Base-by-base conservation (phyloP, 208 protist genomes). In the Trypanosoma cruzi region DNA sequence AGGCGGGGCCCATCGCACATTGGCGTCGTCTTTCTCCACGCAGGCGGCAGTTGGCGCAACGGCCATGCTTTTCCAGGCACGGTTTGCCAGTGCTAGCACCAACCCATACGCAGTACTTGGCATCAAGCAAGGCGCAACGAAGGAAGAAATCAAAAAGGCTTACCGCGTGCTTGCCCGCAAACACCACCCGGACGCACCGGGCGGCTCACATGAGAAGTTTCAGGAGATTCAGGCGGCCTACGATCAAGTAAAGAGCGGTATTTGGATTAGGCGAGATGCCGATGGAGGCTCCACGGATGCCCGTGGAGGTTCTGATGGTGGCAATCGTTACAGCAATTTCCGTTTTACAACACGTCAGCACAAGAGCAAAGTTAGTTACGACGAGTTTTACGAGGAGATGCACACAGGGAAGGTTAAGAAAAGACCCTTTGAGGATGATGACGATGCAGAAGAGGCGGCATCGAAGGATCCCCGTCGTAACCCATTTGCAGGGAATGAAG, bases 101-200 rank as follows among this genome's bases (percentile, higher is more conserved):
- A 92, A 97, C 65, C 95, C 88, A 8, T 99, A 98, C 72, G 84
- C 92, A 6, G 85, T 98, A 10, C 88, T 97, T 24, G 88, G 88
- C 66, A 80, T 97, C 65, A 94, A 96, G 68, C 75, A 85, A 37
- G 83, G 84, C 4, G 89, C 93, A 0, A 74, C 77, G 32, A 95
- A 93, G 82, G 64, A 85, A 22, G 86, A 86, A 32, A 95, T 97
- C 59, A 96, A 96, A 73, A 96, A 96, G 86, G 89, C 90, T 0
- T 96, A 96, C 69, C 88, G 90, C 26, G 84, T 92, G 1, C 68
- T 96, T 46, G 93, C 91, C 16, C 86, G 88, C 53, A 94, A 94
- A 71, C 85, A 95, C 66, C 93, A 97, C 76, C 93, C 93, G 13
- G 93, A 97, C 63, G 91, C 90, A 22, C 89, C 90, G 0, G 93